Evolutionary conservation across 352 stramenopile genomes (phyloP).

Genomic region (Phytophthora crassamura): DNA sequence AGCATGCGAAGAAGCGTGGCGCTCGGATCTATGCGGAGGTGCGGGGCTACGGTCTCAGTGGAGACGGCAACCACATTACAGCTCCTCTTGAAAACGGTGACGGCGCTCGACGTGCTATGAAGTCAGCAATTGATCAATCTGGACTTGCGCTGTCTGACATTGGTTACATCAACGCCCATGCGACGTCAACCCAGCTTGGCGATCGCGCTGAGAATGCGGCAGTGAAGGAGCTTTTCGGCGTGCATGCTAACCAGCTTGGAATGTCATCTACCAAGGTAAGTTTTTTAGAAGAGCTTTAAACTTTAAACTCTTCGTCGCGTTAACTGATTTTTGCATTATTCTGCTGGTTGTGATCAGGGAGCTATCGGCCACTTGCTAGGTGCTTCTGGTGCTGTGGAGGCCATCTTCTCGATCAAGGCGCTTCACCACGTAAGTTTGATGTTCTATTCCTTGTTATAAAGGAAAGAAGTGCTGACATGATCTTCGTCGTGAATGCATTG

Average conservation of each 20-base stretch:
- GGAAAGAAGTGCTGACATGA: neutral
- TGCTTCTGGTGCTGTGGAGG: conserved; percentile 96
- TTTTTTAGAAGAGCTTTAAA: neutral
- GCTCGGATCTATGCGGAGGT: conserved; percentile 96
- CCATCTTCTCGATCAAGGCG: conserved; percentile 94
- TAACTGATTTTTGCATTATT: neutral
- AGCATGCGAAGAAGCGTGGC: conserved; percentile 93
- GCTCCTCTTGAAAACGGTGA: conserved; percentile 72
- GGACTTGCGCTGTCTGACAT: conserved; percentile 85
- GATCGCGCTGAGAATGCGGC: conserved; percentile 95
- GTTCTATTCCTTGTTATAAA: neutral
- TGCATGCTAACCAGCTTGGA: conserved; percentile 55
- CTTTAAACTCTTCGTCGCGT: neutral
- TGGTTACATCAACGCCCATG: conserved; percentile 98
- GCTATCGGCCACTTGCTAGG: conserved; percentile 95
- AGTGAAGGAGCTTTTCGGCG: conserved; percentile 89
- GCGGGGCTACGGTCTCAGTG: conserved; percentile 94
- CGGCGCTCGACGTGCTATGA: conserved; percentile 90
- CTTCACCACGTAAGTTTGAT: conserved; percentile 79
- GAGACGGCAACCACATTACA: conserved; percentile 96
- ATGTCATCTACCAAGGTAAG: conserved; percentile 87
- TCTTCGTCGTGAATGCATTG: neutral
- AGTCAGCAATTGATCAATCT: conserved; percentile 86
- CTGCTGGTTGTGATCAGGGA: conserved; percentile 47
- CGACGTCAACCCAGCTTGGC: conserved; percentile 97